Conservation (phyloP, 73 alveolate genomes). For the Paramecium tetraurelia region DNA sequence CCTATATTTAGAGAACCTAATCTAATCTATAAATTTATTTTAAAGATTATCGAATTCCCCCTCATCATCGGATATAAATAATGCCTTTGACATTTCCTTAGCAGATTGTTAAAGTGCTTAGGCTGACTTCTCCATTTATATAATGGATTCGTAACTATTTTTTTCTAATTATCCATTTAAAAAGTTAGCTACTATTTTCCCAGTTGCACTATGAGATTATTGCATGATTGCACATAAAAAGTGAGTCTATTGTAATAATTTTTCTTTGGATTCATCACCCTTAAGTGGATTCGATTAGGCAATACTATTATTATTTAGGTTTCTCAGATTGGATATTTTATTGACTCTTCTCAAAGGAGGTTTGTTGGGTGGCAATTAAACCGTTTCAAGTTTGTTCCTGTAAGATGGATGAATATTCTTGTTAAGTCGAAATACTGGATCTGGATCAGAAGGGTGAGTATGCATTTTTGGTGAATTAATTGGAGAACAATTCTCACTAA, state of each 20-base stretch:
- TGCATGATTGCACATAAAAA: constrained; percentile 43
- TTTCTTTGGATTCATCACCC: neutral
- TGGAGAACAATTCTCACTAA: constrained; percentile 5
- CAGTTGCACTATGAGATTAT: neutral
- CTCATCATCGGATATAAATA: neutral
- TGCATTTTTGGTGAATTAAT: neutral
- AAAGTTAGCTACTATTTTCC: neutral
- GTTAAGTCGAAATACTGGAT: neutral
- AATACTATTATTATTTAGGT: neutral
- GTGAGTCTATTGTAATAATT: neutral
- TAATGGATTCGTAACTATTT: constrained; percentile 34
- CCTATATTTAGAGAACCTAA: neutral
- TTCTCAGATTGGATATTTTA: neutral
- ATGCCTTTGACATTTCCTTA: constrained; percentile 7
- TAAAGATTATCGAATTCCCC: neutral
- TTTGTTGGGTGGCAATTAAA: neutral
- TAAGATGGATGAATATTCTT: neutral
- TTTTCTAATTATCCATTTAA: constrained; percentile 23
- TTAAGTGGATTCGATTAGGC: neutral
- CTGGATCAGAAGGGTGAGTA: neutral
- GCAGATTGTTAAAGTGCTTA: neutral
- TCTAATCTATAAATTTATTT: constrained; percentile 3
- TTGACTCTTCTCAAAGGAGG: constrained; percentile 39
- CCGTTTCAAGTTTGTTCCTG: neutral
- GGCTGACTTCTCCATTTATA: constrained; percentile 19